Evolutionary conservation across 352 stramenopile species (phyloP).

Genomic region (Poterioochromonas sp.): DNA sequence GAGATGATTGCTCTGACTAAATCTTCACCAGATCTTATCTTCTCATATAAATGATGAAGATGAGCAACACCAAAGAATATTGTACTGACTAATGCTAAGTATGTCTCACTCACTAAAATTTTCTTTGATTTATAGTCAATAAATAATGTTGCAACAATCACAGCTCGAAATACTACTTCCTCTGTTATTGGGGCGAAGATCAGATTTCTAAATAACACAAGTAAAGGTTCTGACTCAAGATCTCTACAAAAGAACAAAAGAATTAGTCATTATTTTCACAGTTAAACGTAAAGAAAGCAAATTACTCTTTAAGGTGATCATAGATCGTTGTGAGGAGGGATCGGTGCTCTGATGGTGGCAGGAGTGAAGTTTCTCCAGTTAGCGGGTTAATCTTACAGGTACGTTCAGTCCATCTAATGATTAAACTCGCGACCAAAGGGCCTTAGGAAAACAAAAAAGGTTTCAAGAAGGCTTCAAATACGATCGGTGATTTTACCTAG

Average conservation of each 20-base stretch:
- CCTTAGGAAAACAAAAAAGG: not conserved
- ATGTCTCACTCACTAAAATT: not conserved
- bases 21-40: not conserved
- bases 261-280: not conserved
- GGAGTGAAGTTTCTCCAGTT: not conserved
- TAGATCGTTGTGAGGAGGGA: not conserved
- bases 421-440: not conserved
- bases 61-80: slow-evolving; percentile 4
- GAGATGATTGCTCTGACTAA: not conserved
- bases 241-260: not conserved
- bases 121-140: not conserved
- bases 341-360: not conserved
- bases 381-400: not conserved
- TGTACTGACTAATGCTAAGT: not conserved
- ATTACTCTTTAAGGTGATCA: not conserved
- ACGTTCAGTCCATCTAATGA: not conserved
- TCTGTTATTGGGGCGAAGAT: slow-evolving; percentile 14
- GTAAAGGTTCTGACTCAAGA: not conserved
- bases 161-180: slow-evolving; percentile 2
- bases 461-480: not conserved
- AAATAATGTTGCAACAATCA: not conserved
- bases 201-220: slow-evolving; percentile 7
- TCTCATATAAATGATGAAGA: slow-evolving; percentile 15
- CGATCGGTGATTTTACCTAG: not conserved
- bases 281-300: not conserved